Base-by-base conservation (phyloP, 108 stramenopile species). In the Nitzschia sp. region DNA sequence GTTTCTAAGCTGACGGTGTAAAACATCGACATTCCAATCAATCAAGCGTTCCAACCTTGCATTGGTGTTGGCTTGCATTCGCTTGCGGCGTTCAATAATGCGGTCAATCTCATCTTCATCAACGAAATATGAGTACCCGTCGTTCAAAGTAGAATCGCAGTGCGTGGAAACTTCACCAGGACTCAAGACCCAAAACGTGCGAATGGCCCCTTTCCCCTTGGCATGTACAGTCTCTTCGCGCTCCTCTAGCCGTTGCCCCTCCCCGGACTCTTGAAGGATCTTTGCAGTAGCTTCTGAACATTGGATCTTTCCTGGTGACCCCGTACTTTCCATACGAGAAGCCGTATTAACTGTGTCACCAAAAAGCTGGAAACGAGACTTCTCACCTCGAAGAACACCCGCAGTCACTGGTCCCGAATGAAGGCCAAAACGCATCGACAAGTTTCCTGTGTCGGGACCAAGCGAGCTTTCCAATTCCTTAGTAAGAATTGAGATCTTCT, bases 281-380 rank as follows among this genome's bases (percentile, higher is more conserved):
- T 70, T 63, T 41, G 77, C 80, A 10, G 81, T 82, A 25, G 57
- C 72, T 42, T 71, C 20, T 38, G 71, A 73, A 8, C 75, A 10
- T 26, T 85, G 84, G 24, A 85, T 77, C 21, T 19, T 51, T 20
- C 62, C 56, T 43, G 48, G 55, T 41, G 57, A 21, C 0, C 84
- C 84, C 7, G 73, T 79, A n/a, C 71, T 73, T 51, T 85, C 84
- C n/a, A 85, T 85, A 8, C 84, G 69, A 42, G 80, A 56, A 10
- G 71, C 71, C 3, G 69, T 70, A 38, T 72, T 72, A 17, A 72
- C 71, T 19, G 61, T 71, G 34, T 65, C 64, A 3, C 64, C 64
- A 52, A 65, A 65, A 22, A 65, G 24, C 39, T 65, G 64, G 21
- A 65, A 65, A n/a, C 64, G 50, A 7, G 64, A 24, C 34, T 38